phyloP scores from a whole-genome alignment of 2,329 filamentous ascomycete genomes.

The Paecilomyces variotii region DNA sequence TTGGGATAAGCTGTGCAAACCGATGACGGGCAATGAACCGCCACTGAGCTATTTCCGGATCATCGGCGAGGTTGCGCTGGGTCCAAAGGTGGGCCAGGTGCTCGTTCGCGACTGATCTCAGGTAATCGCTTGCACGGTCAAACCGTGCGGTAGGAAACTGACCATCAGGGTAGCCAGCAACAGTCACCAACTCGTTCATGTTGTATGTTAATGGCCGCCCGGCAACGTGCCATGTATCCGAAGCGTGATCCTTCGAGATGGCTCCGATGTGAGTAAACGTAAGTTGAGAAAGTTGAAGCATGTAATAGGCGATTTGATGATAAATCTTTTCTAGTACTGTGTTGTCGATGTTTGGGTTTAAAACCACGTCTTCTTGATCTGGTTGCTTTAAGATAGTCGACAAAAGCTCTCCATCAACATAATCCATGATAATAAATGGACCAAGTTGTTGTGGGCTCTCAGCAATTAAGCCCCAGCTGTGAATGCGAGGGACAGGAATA shows the following conservation, averaged over 20 bases:
- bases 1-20: slow-evolving; percentile 23
- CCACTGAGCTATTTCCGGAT: slow-evolving; percentile 17
- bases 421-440: slow-evolving; percentile 18
- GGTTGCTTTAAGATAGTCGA: slow-evolving; percentile 12
- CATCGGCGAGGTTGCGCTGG: slow-evolving; percentile 24
- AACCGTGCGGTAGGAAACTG: slow-evolving; percentile 24
- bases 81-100: slow-evolving; percentile 20
- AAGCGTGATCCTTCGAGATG: slow-evolving; percentile 21
- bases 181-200: slow-evolving; percentile 31
- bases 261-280: slow-evolving; percentile 25
- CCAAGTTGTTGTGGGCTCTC: slow-evolving; percentile 12
- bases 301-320: slow-evolving; percentile 15
- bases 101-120: slow-evolving; percentile 18
- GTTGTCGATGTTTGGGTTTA: slow-evolving; percentile 12
- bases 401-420: slow-evolving; percentile 9
- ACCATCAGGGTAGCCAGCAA: slow-evolving; percentile 21
- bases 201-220: slow-evolving; percentile 32
- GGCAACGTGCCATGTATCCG: slow-evolving; percentile 21
- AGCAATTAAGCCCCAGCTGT: slow-evolving; percentile 11
- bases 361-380: slow-evolving; percentile 9
- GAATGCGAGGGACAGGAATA: slow-evolving; percentile 13
- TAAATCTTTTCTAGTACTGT: slow-evolving; percentile 10
- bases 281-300: slow-evolving; percentile 25
- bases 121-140: slow-evolving; percentile 22
- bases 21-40: slow-evolving; percentile 27